phyloP scores from a whole-genome alignment of 805 yeast genomes.

The Diddensiella santjacobensis region DNA sequence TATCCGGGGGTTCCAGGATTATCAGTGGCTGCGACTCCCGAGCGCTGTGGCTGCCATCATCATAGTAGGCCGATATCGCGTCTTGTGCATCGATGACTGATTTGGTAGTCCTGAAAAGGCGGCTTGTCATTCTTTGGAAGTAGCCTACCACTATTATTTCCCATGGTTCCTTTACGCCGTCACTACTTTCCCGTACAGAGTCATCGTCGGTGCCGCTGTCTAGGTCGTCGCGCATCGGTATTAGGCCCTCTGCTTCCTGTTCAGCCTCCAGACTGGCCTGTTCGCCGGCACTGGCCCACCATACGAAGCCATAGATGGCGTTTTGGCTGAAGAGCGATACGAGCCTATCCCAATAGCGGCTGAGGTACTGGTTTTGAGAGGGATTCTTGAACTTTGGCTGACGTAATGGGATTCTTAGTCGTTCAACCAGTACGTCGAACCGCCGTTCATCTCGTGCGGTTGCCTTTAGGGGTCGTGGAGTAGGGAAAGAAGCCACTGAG shows the following conservation, averaged over 20 bases:
- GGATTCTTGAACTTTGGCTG: neutral
- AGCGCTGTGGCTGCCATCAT: neutral
- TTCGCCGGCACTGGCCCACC: constrained; percentile 90
- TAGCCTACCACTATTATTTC: constrained; percentile 42
- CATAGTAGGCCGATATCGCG: constrained; percentile 7
- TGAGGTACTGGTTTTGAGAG: neutral
- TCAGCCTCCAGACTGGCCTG: constrained; percentile 41
- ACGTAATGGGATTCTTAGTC: constrained; percentile 13
- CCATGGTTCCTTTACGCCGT: constrained; percentile 18
- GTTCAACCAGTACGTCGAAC: constrained; percentile 21
- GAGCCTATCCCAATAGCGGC: neutral
- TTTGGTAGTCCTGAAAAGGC: constrained; percentile 39
- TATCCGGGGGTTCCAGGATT: constrained; percentile 42
- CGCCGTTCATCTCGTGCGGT: constrained; percentile 29
- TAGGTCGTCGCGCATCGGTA: constrained; percentile 10
- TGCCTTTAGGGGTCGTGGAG: constrained; percentile 14
- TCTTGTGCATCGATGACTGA: constrained; percentile 38
- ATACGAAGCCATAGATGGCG: constrained; percentile 49
- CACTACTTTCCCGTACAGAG: constrained; percentile 25
- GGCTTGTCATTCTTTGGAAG: constrained; percentile 47
- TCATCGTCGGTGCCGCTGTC: constrained; percentile 8
- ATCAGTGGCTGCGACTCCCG: neutral
- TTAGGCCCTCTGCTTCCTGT: constrained; percentile 38
- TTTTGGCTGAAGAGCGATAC: constrained; percentile 11
- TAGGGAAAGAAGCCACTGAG: neutral